phyloP scores from a whole-genome alignment of 305 asterid species.

The Fraxinus albicans region DNA sequence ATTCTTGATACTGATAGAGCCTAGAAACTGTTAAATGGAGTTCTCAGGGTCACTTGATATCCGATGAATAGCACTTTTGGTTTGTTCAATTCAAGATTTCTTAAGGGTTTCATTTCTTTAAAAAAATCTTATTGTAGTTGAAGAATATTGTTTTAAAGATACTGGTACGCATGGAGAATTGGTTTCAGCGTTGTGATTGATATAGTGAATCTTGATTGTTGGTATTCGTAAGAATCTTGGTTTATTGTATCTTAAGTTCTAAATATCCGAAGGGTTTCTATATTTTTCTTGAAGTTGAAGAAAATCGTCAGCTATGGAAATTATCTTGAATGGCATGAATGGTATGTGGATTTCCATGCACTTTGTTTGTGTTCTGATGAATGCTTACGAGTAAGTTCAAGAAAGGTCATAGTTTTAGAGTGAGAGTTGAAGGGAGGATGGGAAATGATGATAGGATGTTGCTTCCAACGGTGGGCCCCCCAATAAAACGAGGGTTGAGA shows the following conservation, averaged over 20 bases:
- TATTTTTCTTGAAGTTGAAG: conserved; percentile 12
- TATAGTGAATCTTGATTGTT: conserved; percentile 6
- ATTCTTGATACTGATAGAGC: neutral
- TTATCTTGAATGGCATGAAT: conserved; percentile 27
- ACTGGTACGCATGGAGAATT: conserved; percentile 8
- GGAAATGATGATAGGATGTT: conserved; percentile 74
- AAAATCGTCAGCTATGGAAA: conserved; percentile 31
- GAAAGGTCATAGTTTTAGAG: conserved; percentile 31
- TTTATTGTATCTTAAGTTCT: neutral
- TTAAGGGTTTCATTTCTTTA: neutral
- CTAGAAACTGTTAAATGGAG: conserved; percentile 34
- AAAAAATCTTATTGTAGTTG: conserved; percentile 18
- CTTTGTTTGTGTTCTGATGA: conserved; percentile 29
- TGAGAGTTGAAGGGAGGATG: conserved; percentile 56
- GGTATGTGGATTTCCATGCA: conserved; percentile 22
- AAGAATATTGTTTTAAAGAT: conserved; percentile 12
- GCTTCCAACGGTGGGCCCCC: conserved; percentile 94
- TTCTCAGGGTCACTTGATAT: conserved; percentile 53
- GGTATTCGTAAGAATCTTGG: neutral
- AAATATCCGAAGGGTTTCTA: neutral
- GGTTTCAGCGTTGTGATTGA: conserved; percentile 7
- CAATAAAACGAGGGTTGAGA: conserved; percentile 90
- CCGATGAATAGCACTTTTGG: conserved; percentile 26
- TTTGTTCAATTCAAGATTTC: conserved; percentile 7
- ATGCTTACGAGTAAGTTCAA: conserved; percentile 27